phyloP scores from a whole-genome alignment of 768 basidiomycete species.

The Russula earlei region DNA sequence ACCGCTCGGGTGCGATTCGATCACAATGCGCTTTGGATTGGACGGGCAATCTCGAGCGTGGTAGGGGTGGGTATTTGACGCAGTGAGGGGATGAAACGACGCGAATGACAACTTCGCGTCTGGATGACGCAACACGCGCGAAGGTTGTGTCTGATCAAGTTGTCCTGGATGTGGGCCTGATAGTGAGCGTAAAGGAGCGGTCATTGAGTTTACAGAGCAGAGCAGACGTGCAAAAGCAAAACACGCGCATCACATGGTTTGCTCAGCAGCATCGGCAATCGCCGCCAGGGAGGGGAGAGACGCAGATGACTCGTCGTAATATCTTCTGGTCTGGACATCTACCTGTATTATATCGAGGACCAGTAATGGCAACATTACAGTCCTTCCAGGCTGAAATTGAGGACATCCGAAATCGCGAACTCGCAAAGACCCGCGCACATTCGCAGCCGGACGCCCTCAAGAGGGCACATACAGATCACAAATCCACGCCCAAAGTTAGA shows the following conservation, averaged over 20 bases:
- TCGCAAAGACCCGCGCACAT: constrained; percentile 49
- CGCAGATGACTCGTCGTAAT: constrained; percentile 5
- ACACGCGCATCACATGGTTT: not conserved
- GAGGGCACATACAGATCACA: constrained; percentile 9
- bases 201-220: constrained; percentile 3
- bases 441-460: constrained; percentile 20
- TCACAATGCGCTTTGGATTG: constrained; percentile 61
- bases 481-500: not conserved
- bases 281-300: not conserved
- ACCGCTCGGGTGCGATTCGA: constrained; percentile 45
- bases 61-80: constrained; percentile 7
- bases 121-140: constrained; percentile 50
- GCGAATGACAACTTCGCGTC: constrained; percentile 62
- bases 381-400: constrained; percentile 72
- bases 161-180: constrained; percentile 49
- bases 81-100: constrained; percentile 61
- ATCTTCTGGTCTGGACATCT: not conserved
- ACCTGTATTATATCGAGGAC: not conserved
- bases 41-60: constrained; percentile 31
- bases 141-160: constrained; percentile 52
- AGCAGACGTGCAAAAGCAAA: not conserved
- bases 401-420: constrained; percentile 60
- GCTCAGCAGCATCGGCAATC: not conserved
- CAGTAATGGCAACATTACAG: constrained; percentile 34
- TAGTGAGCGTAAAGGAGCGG: constrained; percentile 5